Evolutionary conservation across 2,329 filamentous ascomycete genomes (phyloP).

Genomic region (Botrytis tulipae): DNA sequence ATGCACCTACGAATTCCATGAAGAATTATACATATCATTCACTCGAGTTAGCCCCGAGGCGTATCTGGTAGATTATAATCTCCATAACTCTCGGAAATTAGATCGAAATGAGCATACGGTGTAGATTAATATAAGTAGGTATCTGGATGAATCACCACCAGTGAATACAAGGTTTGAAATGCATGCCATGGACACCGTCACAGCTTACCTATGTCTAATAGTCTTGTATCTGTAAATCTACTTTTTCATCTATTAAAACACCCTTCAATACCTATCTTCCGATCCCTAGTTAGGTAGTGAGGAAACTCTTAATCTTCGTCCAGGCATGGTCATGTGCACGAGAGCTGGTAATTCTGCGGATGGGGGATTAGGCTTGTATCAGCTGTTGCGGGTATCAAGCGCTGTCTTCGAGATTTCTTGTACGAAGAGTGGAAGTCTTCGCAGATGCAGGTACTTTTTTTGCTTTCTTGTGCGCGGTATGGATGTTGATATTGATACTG

Average conservation of each 20-base stretch:
- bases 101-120: not conserved
- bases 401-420: no score
- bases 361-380: not conserved
- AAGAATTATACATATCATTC: not conserved
- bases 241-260: fast-evolving
- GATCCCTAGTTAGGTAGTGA: no score
- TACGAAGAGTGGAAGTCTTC: no score
- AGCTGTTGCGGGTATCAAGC: no score
- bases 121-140: fast-evolving
- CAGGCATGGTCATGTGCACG: not conserved
- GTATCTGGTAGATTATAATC: no score
- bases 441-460: no score
- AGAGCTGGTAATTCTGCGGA: not conserved
- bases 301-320: fast-evolving
- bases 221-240: fast-evolving
- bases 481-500: no score
- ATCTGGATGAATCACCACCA: not conserved
- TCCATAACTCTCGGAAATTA: not conserved
- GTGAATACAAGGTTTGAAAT: not conserved
- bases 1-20: not conserved
- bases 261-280: no score
- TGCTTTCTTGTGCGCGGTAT: no score
- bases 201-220: not conserved
- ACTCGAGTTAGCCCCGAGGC: not conserved
- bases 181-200: not conserved